Base-by-base conservation (phyloP, 768 basidiomycete species). In the Filobasidium floriforme region DNA sequence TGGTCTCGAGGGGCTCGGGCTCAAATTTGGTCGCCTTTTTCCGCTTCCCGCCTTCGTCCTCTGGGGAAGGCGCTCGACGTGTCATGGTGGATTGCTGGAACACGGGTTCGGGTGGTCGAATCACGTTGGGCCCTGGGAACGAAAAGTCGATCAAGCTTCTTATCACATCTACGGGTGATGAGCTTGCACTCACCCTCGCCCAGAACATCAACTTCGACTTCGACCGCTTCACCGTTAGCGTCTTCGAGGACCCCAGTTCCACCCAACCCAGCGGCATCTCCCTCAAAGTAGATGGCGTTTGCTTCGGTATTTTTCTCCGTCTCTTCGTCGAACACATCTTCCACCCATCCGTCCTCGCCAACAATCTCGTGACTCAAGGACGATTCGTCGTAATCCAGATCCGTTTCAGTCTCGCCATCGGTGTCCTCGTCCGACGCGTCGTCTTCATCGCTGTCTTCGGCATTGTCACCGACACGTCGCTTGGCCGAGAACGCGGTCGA, bases 271-370 rank as follows among this genome's bases (percentile, higher is more conserved):
- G 71, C 75, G 7, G 74, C 73, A 60, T 72, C 75, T 49, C 76
- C 76, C 51, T 75, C 74, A 41, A 69, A 74, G 66, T 73, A 77
- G 44, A 75, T 71, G 0, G 77, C 76, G 73, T 93, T 93, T 70
- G 83, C 86, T 77, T 90, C 89, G 0, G 92, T 94, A 77, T 97
- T 97, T 71, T 85, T 83, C 76, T 89, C 88, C 0, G 92, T 97
- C 70, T 89, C 81, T 43, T 85, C 83, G 78, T 94, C 90, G 68
- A 92, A 87, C 19, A 71, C 70, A 55, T 70, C 61, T 26, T 64
- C 59, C 29, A 71, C 67, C 61, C 67, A 72, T 40, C 79, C 78
- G 67, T 84, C 83, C 60, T 82, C 82, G 29, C 84, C 67, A 26
- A 72, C 63, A 19, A 68, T 54, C 24, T 71, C 72, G 41, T 67